Percentiles rank a stretch among this genome's conserved stretches.
phyloP scores from a whole-genome alignment of 768 basidiomycete species.

The Gloeostereum incarnatum region DNA sequence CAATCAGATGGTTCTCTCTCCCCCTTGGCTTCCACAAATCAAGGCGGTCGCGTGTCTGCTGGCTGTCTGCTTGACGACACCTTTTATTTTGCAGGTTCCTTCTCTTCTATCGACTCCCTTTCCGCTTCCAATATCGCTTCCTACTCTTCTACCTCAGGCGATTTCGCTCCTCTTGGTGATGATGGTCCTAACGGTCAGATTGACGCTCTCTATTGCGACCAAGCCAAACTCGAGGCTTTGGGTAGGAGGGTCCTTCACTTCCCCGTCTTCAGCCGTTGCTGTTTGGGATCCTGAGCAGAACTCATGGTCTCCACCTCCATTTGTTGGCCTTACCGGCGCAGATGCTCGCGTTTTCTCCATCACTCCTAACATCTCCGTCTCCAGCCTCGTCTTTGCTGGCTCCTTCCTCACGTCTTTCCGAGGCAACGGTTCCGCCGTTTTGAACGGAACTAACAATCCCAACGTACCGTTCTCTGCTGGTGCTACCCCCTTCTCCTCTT shows the following conservation, averaged over 20 bases:
- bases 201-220: slow-evolving; percentile 72
- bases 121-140: slow-evolving; percentile 67
- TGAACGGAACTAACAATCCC: slow-evolving; percentile 71
- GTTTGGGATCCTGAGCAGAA: slow-evolving; percentile 54
- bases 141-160: slow-evolving; percentile 49
- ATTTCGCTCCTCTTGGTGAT: slow-evolving; percentile 55
- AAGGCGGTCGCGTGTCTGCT: slow-evolving; percentile 68
- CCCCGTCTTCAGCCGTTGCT: slow-evolving; percentile 59
- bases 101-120: slow-evolving; percentile 57
- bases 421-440: slow-evolving; percentile 34
- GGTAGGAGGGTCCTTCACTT: slow-evolving; percentile 71
- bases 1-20: slow-evolving; percentile 56
- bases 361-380: slow-evolving; percentile 56
- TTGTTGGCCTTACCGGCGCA: slow-evolving; percentile 71
- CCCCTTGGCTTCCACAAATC: slow-evolving; percentile 67
- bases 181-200: slow-evolving; percentile 70
- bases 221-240: slow-evolving; percentile 54
- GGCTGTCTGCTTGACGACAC: slow-evolving; percentile 61
- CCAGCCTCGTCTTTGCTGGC: slow-evolving; percentile 81
- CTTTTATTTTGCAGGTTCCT: slow-evolving; percentile 79
- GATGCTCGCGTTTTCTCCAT: slow-evolving; percentile 68
- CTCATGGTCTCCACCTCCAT: slow-evolving; percentile 73
- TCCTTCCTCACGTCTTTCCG: slow-evolving; percentile 74
- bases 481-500: slow-evolving; percentile 82
- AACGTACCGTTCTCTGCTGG: slow-evolving; percentile 77